These are phyloP conservation scores for Teratosphaeria epicoccoides DNA, from an alignment of 2,329 filamentous ascomycete species.

Conservation along the genomic window DNA sequence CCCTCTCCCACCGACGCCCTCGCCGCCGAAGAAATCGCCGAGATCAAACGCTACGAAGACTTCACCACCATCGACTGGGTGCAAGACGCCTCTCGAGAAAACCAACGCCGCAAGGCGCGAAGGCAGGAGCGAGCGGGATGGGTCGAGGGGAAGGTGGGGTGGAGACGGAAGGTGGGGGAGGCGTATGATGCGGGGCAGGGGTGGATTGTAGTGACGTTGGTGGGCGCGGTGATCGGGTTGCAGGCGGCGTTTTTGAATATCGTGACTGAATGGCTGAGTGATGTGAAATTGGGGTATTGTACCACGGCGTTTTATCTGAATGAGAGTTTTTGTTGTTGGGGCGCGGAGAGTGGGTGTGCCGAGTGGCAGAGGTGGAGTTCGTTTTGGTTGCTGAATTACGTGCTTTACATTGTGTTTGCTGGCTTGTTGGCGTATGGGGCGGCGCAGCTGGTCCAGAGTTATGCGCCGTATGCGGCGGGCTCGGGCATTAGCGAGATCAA, in stretches of 20 bases:
- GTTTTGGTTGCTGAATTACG: conserved; percentile 68
- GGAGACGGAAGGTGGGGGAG: conserved; percentile 70
- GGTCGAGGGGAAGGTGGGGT: conserved; percentile 62
- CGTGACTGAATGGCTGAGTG: conserved; percentile 89
- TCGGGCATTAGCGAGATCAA: conserved; percentile 99
- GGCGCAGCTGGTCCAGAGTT: conserved; percentile 75
- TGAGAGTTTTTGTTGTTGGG: conserved; percentile 86
- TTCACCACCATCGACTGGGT: conserved; percentile 99
- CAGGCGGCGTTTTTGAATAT: conserved; percentile 93
- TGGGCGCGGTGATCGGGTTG: conserved; percentile 82
- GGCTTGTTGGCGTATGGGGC: conserved; percentile 66
- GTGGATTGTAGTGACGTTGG: conserved; percentile 93
- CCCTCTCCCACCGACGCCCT: conserved; percentile 52
- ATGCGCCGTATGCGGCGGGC: conserved; percentile 90
- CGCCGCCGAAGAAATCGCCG: conserved; percentile 87
- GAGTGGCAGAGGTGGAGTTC: conserved; percentile 87
- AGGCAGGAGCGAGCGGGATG: conserved; percentile 62
- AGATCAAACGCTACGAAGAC: conserved; percentile 97
- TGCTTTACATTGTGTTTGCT: conserved; percentile 78
- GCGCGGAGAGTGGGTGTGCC: conserved; percentile 75
- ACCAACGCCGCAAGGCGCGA: conserved; percentile 66
- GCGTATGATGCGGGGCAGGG: conserved; percentile 94
- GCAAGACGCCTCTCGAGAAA: conserved; percentile 87
- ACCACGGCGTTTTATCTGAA: conserved; percentile 94
- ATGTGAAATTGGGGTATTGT: conserved; percentile 94